Conservation (phyloP, 2,329 filamentous ascomycete species). For the Colletotrichum coccodes region DNA sequence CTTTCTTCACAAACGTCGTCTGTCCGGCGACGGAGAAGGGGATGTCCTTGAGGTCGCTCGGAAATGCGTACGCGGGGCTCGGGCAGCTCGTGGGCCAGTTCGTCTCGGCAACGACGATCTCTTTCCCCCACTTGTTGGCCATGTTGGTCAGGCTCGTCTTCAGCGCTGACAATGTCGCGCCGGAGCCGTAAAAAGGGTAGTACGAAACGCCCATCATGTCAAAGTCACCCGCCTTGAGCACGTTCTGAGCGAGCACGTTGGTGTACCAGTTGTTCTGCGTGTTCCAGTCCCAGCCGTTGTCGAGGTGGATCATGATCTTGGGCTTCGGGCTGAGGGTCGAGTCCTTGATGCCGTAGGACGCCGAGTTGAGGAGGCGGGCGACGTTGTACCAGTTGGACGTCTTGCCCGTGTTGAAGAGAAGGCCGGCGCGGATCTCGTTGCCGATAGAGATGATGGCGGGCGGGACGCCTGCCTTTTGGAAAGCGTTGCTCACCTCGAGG, state of each 20-base stretch:
- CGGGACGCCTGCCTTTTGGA: slow-evolving; percentile 63
- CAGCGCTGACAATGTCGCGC: slow-evolving; percentile 68
- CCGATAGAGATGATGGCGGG: slow-evolving; percentile 76
- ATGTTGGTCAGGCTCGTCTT: slow-evolving; percentile 67
- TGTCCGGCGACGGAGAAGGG: slow-evolving; percentile 73
- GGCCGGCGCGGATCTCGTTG: slow-evolving; percentile 76
- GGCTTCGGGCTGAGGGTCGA: slow-evolving; percentile 65
- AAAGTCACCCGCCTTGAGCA: slow-evolving; percentile 64
- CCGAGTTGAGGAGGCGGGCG: slow-evolving; percentile 71
- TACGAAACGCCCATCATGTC: slow-evolving; percentile 79
- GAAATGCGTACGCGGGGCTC: slow-evolving; percentile 67
- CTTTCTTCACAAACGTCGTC: slow-evolving; percentile 66
- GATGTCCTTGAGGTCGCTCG: slow-evolving; percentile 66
- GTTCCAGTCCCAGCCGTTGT: slow-evolving; percentile 79
- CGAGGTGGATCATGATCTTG: slow-evolving; percentile 79
- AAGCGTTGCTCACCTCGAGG: slow-evolving; percentile 67
- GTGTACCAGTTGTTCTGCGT: slow-evolving; percentile 75
- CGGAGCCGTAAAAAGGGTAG: slow-evolving; percentile 76
- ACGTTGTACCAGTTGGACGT: slow-evolving; percentile 68
- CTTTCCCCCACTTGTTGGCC: slow-evolving; percentile 70
- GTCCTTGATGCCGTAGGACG: slow-evolving; percentile 72
- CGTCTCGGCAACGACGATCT: slow-evolving; percentile 75
- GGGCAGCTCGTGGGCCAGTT: slow-evolving; percentile 76
- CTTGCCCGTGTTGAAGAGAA: slow-evolving; percentile 73
- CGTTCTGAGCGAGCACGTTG: slow-evolving; percentile 61